phyloP scores from a whole-genome alignment of 495 filamentous ascomycete genomes.

The Hypomontagnella submonticulosa region DNA sequence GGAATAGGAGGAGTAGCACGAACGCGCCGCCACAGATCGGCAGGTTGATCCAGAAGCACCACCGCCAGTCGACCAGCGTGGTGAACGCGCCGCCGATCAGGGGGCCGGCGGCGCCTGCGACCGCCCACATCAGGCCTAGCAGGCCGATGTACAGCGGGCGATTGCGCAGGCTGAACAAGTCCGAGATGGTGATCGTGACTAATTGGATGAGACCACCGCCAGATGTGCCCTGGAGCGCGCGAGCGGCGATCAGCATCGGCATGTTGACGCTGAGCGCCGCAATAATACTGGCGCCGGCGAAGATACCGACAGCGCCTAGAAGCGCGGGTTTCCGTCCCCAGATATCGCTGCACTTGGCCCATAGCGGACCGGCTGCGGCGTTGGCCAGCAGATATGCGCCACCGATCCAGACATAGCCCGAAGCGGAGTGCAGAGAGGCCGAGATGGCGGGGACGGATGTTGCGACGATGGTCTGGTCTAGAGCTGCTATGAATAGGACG shows the following conservation, averaged over 20 bases:
- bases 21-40: conserved; percentile 67
- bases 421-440: conserved; percentile 65
- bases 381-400: conserved; percentile 66
- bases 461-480: conserved; percentile 71
- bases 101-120: conserved; percentile 74
- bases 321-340: conserved; percentile 81
- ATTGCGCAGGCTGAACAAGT: conserved; percentile 61
- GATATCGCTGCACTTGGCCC: conserved; percentile 70
- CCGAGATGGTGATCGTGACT: conserved; percentile 78
- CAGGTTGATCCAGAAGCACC: conserved; percentile 65
- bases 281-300: conserved; percentile 70
- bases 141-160: conserved; percentile 47
- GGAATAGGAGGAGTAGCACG: conserved; percentile 62
- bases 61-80: conserved; percentile 47
- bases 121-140: conserved; percentile 71
- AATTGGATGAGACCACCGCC: conserved; percentile 79
- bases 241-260: conserved; percentile 74
- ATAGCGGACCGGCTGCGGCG: conserved; percentile 56
- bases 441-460: conserved; percentile 70
- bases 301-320: conserved; percentile 72
- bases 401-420: conserved; percentile 75
- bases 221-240: conserved; percentile 80
- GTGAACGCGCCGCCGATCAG: conserved; percentile 77
- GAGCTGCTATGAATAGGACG: conserved; percentile 66
- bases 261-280: conserved; percentile 73